Evolutionary conservation across 2,329 filamentous ascomycete species (phyloP), one percentile per base, ranked within the genome.

Genomic region (Xylaria sp.): DNA sequence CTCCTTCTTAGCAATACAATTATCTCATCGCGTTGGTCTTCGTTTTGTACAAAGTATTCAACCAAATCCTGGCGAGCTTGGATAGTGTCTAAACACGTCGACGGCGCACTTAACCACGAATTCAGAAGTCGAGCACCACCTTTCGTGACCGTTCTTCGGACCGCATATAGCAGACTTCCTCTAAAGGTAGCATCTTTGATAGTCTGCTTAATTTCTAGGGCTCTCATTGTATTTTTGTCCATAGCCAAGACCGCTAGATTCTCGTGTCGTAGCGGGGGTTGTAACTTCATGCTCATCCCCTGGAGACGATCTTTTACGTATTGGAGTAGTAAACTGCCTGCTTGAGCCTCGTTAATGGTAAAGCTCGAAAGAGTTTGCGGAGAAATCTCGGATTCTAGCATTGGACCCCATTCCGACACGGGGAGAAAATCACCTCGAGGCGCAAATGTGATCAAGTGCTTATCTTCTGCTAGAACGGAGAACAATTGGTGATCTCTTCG

Each of bases 131-230:
- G 88, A 25, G 94, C 91, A 63, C 96, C 96, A 73, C 95, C 94
- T 77, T 94, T 97, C 0, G 96, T 99, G 18, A 94, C 92, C 0
- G 96, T 99, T 62, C 91, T 88, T 68, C 94, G 89, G 61, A 98
- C 87, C n/a, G 93, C 92, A 81, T 98, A 94, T 44, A 99, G 83
- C 51, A 99, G 83, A 77, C 94, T 98, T 5, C 96, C 96, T 71
- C 91, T 90, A 47, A 92, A 91, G 23, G 86, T 81, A 2, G 92
- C 90, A 74, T 98, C 95, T 58, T 92, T 88, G 60, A 97, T 89
- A 0, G 96, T 98, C 77, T 90, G 90, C 72, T 93, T 90, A 72
- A 99, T 93, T 79, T 99, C 96, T 4, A 99, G 85, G 0, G 94
- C 93, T 68, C 93, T 88, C 81, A 99, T 86, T 72, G 92, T 98